A percentile compares a stretch with the other conserved stretches of the same genome.
Evolutionary conservation across 495 filamentous ascomycete species (phyloP).

Genomic region (Tricharina praecox): DNA sequence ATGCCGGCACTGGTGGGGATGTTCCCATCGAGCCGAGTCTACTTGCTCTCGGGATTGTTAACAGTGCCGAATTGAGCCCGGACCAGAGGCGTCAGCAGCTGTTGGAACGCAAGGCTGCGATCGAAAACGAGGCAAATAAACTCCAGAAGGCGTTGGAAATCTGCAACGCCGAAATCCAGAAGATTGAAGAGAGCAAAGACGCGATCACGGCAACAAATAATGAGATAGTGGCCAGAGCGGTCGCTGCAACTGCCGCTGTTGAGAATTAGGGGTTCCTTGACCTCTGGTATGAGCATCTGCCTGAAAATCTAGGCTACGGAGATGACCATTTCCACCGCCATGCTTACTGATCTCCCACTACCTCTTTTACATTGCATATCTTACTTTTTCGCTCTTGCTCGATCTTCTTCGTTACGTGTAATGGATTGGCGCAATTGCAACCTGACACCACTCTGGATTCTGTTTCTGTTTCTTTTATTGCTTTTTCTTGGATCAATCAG

Average conservation of each 20-base stretch:
- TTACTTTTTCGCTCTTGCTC: too few relatives aligned
- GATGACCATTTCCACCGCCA: background rate
- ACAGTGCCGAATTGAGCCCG: slow-evolving; percentile 13
- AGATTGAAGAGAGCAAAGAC: background rate
- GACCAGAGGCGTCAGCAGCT: slow-evolving; percentile 26
- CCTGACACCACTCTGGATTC: too few relatives aligned
- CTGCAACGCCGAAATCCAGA: slow-evolving; percentile 19
- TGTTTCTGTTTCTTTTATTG: too few relatives aligned
- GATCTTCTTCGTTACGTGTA: too few relatives aligned
- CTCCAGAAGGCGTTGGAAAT: slow-evolving; percentile 22
- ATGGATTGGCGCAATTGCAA: too few relatives aligned
- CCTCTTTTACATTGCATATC: background rate
- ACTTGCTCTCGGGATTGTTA: slow-evolving; percentile 27
- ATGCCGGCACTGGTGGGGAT: slow-evolving; percentile 29
- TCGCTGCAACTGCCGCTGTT: background rate
- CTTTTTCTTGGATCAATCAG: too few relatives aligned
- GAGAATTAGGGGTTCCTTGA: background rate
- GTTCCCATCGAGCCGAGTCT: slow-evolving; percentile 36
- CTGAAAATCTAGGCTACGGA: background rate
- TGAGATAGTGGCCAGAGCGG: background rate
- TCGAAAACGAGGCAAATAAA: slow-evolving; percentile 23
- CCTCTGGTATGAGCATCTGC: background rate
- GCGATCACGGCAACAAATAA: too few relatives aligned
- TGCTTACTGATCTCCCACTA: background rate
- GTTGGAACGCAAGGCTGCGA: slow-evolving; percentile 26